These are phyloP conservation scores for Sugiyamaella marilandica DNA, from an alignment of 805 yeast species.

Conservation along the genomic window DNA sequence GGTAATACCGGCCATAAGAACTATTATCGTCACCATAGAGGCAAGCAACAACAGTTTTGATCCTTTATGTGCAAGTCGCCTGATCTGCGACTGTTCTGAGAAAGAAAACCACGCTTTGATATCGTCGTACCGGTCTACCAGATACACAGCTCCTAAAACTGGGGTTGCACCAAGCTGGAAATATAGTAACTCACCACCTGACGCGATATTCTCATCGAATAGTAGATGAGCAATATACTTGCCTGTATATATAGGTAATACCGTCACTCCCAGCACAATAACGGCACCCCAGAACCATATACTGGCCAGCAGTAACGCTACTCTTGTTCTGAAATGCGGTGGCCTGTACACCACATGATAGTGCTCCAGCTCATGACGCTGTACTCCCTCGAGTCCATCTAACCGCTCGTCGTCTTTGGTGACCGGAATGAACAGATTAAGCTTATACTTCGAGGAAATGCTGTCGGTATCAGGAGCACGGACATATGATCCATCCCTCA, in stretches of 20 bases:
- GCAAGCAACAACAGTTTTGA: not conserved
- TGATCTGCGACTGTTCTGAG: not conserved
- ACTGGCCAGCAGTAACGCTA: conserved; percentile 43
- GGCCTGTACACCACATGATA: conserved; percentile 85
- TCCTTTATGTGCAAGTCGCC: not conserved
- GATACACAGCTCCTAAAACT: not conserved
- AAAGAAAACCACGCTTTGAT: not conserved
- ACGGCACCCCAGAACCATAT: conserved; percentile 43
- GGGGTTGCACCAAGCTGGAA: conserved; percentile 21
- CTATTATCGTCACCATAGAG: conserved; percentile 7
- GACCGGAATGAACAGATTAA: conserved; percentile 70
- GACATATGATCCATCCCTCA: conserved; percentile 75
- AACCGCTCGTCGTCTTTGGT: conserved; percentile 69
- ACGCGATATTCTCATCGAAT: conserved; percentile 2
- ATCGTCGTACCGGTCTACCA: not conserved
- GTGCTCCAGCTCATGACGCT: conserved; percentile 39
- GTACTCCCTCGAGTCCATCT: conserved; percentile 36
- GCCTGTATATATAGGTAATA: conserved; percentile 30
- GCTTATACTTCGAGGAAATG: conserved; percentile 55
- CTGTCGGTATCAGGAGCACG: conserved; percentile 86
- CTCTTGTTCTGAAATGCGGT: conserved; percentile 61
- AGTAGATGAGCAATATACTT: conserved; percentile 13
- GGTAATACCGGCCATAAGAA: conserved; percentile 15
- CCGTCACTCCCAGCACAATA: conserved; percentile 21
- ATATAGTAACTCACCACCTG: conserved; percentile 22